Conservation (phyloP, 768 basidiomycete species). For the Mycena epipterygia region DNA sequence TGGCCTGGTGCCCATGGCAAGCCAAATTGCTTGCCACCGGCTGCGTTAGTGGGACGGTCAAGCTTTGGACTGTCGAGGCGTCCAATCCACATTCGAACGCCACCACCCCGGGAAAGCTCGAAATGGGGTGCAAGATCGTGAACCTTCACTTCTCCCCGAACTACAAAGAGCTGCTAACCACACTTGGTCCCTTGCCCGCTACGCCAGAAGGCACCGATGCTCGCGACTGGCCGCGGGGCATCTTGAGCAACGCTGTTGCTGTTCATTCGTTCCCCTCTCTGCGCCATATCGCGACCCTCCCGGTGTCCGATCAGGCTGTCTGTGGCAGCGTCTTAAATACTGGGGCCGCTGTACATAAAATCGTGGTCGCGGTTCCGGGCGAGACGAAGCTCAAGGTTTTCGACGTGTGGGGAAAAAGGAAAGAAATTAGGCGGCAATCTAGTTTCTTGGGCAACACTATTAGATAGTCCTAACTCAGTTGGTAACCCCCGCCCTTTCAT, state of each 20-base stretch:
- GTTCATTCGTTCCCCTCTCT: constrained; percentile 75
- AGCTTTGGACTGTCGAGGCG: constrained; percentile 67
- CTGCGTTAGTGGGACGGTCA: constrained; percentile 66
- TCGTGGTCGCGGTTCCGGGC: constrained; percentile 71
- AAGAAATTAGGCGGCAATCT: constrained; percentile 45
- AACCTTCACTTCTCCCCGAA: constrained; percentile 83
- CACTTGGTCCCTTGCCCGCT: constrained; percentile 64
- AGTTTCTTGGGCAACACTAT: constrained; percentile 40
- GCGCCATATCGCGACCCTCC: constrained; percentile 62
- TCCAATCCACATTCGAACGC: constrained; percentile 60
- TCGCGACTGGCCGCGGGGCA: constrained; percentile 32
- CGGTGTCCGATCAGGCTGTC: constrained; percentile 63
- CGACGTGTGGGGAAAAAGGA: constrained; percentile 66
- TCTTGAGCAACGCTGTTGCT: constrained; percentile 53
- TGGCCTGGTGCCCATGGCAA: constrained; percentile 93
- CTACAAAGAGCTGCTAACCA: constrained; percentile 88
- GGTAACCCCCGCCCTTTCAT: too few relatives aligned
- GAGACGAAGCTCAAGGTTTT: constrained; percentile 78
- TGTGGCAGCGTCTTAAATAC: constrained; percentile 69
- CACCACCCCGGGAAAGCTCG: constrained; percentile 57
- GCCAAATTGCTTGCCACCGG: constrained; percentile 83
- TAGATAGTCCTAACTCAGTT: constrained; percentile 12
- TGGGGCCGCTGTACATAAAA: constrained; percentile 46
- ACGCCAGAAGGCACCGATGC: constrained; percentile 12
- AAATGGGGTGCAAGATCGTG: constrained; percentile 72